Evolutionary conservation across 2,329 filamentous ascomycete species (phyloP), one percentile per base, ranked within the genome.

Genomic region (Arthrinium puccinioides): DNA sequence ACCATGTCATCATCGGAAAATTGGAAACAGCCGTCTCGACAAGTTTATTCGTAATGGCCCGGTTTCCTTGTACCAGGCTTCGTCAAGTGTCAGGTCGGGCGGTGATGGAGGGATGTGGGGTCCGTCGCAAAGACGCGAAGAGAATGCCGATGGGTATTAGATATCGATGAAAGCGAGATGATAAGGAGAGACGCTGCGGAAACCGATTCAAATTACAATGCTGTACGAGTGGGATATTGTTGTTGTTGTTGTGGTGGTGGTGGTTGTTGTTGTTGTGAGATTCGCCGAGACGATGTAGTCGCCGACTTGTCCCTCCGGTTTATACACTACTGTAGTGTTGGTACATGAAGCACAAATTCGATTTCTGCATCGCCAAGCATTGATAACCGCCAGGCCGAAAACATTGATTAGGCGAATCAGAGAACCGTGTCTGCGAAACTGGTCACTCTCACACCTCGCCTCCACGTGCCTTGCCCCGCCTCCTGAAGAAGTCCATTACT

Each of bases 401-500:
- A 21, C 23, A 24, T n/a, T 20, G 23, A 27, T 26, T 36, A 21
- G 33, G 13, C 20, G 20, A 36, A 36, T 24, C 24, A 27, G 20
- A 16, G 25, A 21, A 23, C 20, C 16, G 15, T 27, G 33, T 23
- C 26, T 18, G 15, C 29, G 27, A 18, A 35, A 14, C n/a, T n/a
- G n/a, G n/a, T n/a, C n/a, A n/a, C n/a, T n/a, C n/a, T 45, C 43
- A 55, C 33, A 49, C 63, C 43, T 79, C 74, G 25, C 72, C 72
- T 39, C 72, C 76, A 54, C 84, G 72, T 49, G 82, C 86, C 64
- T 83, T 87, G 39, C 85, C 87, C 57, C 89, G 77, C 59, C 89
- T 76, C 51, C 92, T 76, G 70, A 98, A 98, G 62, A 97, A 95
- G 64, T 98, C 90, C 89, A 98, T 97, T 26, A 98, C 92, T 56